Base-by-base conservation (phyloP, 352 stramenopile species). In the Pythium volutum region DNA sequence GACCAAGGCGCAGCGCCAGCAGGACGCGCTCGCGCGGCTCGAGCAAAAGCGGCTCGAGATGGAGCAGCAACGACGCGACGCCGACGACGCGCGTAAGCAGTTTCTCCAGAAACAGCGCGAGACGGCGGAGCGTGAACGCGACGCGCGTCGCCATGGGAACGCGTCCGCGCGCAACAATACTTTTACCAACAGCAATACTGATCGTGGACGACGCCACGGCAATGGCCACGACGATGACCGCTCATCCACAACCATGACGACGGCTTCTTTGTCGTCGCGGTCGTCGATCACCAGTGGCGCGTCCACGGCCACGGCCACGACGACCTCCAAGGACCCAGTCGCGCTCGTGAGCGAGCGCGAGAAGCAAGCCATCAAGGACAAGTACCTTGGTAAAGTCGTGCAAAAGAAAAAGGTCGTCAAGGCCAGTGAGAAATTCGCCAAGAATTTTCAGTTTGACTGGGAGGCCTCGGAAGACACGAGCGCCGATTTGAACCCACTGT, bases 361-460 rank as follows among this genome's bases (percentile, higher is more conserved):
- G 59, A 67, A 96, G 50, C 78, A 88, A 55, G 73, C 70, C 9
- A 76, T 97, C 58, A 95, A 95, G 51, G 82, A 96, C 45, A 86
- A 97, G 70, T 97, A 97, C 59, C 66, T 97, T 49, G 90, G 90
- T 39, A 92, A 92, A 66, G 87, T 80, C 11, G 69, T 80, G 15
- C 81, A 80, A 64, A 96, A 95, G 70, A 96, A 96, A 53, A 94
- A 92, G 65, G 74, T 96, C 22, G 78, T 95, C 16, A 98, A 98
- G 60, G 87, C 93, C 15, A 96, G 86, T 27, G 89, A 97, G 54
- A 98, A 97, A 66, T 97, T 97, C 55, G 79, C 84, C 34, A 93
- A 96, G 64, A 95, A 96, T 66, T 98, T 97, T 62, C 86, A 97
- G 64, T 98, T 98, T 65, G 88, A 98, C 66, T 98, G 93, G 93